These are phyloP conservation scores for Phaeodactylum tricornutum DNA, from an alignment of 108 stramenopile genomes.

Conservation along the genomic window DNA sequence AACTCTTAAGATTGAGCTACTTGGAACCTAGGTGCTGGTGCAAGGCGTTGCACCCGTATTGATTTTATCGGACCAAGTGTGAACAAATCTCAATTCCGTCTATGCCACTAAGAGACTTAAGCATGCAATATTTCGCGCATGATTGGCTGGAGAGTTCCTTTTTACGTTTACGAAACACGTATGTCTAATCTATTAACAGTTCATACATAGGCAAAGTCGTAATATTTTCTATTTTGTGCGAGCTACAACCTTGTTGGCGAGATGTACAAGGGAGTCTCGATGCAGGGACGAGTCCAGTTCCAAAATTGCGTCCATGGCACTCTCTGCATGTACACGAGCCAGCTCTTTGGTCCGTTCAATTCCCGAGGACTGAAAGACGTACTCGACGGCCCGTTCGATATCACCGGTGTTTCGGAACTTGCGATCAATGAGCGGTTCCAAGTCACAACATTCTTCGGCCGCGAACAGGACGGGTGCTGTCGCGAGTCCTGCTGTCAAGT, in stretches of 20 bases:
- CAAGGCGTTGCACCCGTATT: too few relatives aligned
- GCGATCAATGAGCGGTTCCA: constrained; percentile 70
- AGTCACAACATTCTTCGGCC: constrained; percentile 44
- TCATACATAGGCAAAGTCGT: too few relatives aligned
- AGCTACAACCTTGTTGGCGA: constrained; percentile 70
- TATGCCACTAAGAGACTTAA: too few relatives aligned
- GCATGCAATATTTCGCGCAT: too few relatives aligned
- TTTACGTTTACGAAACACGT: too few relatives aligned
- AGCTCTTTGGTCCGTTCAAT: constrained; percentile 82
- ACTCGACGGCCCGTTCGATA: constrained; percentile 67
- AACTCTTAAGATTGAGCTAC: too few relatives aligned
- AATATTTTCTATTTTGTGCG: constrained; percentile 42
- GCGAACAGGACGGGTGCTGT: constrained; percentile 97
- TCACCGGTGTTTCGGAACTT: constrained; percentile 87
- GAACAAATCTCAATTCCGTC: too few relatives aligned
- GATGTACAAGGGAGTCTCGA: constrained; percentile 67
- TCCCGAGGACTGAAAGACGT: constrained; percentile 53
- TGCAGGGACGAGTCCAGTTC: constrained; percentile 28
- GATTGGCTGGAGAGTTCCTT: too few relatives aligned
- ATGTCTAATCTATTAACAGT: too few relatives aligned
- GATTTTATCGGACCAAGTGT: too few relatives aligned
- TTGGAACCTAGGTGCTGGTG: too few relatives aligned
- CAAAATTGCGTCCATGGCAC: constrained; percentile 77
- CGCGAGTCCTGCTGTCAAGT: constrained; percentile 87
- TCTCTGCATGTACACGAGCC: constrained; percentile 88